Conservation (phyloP, 2,329 filamentous ascomycete species). For the Botrytis fragariae region DNA sequence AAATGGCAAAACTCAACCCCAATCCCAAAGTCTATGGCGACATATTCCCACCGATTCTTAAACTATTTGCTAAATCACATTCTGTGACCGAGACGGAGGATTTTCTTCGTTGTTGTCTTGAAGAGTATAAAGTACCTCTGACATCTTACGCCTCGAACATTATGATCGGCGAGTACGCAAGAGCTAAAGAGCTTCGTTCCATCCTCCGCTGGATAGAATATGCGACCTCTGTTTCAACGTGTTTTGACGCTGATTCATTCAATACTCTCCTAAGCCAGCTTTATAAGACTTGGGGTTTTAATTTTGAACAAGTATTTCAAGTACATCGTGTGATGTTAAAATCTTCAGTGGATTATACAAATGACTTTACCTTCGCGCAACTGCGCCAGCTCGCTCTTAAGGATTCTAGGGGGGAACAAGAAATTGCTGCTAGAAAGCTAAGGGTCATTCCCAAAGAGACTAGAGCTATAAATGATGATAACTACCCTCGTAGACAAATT, state of each 20-base stretch:
- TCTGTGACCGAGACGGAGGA: slow-evolving; percentile 33
- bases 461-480: slow-evolving; percentile 12
- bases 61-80: slow-evolving; percentile 34
- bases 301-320: slow-evolving; percentile 28
- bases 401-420: slow-evolving; percentile 13
- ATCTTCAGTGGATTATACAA: neutral
- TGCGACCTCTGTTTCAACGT: slow-evolving; percentile 23
- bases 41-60: slow-evolving; percentile 35
- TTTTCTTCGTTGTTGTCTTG: slow-evolving; percentile 32
- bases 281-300: slow-evolving; percentile 29
- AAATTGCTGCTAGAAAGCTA: slow-evolving; percentile 16
- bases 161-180: slow-evolving; percentile 35
- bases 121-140: slow-evolving; percentile 27
- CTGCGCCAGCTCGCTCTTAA: slow-evolving; percentile 27
- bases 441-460: neutral
- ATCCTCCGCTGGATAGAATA: slow-evolving; percentile 35
- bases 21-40: slow-evolving; percentile 25
- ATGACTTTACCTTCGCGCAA: slow-evolving; percentile 28
- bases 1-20: slow-evolving; percentile 26
- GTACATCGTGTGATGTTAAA: slow-evolving; percentile 27
- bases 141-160: slow-evolving; percentile 29
- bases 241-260: slow-evolving; percentile 31
- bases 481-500: slow-evolving; percentile 28
- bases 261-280: slow-evolving; percentile 36
- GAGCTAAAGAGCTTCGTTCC: slow-evolving; percentile 33